Percentiles rank a stretch among this genome's conserved stretches.
These are phyloP conservation scores for Trypethelium eluteriae DNA, from an alignment of 495 filamentous ascomycete species.

Conservation along the genomic window DNA sequence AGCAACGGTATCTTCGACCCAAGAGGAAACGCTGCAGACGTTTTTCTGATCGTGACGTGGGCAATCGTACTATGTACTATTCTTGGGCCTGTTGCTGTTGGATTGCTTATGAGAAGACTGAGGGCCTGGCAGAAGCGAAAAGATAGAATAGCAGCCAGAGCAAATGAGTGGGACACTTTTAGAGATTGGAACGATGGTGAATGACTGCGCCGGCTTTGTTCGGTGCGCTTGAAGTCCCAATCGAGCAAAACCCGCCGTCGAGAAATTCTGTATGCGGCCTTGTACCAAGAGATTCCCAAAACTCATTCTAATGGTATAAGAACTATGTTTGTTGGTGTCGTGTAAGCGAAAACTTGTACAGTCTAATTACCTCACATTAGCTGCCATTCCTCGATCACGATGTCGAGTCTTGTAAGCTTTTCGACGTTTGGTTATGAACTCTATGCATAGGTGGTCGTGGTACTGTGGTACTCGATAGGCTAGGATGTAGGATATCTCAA, in stretches of 20 bases:
- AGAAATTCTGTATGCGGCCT: neutral
- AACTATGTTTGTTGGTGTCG: neutral
- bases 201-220: conserved; percentile 1
- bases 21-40: conserved; percentile 26
- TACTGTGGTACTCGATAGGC: too few species aligned
- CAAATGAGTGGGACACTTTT: neutral
- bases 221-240: neutral
- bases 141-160: neutral
- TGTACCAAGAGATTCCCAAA: conserved; percentile 1
- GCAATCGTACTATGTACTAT: conserved; percentile 70
- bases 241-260: neutral
- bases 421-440: neutral
- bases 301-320: neutral
- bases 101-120: conserved; percentile 49
- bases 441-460: too few species aligned
- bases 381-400: neutral
- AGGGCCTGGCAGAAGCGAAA: conserved; percentile 29
- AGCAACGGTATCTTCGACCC: conserved; percentile 47
- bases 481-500: too few species aligned
- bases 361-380: neutral
- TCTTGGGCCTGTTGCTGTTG: conserved; percentile 60
- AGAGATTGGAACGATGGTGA: neutral
- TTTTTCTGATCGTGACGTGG: conserved; percentile 65
- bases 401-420: neutral
- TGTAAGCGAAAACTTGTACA: neutral